A percentile compares a stretch with the other conserved stretches of the same genome.
These are phyloP conservation scores for Globisporangium megalacanthum DNA, from an alignment of 352 stramenopile species.

Conservation along the genomic window DNA sequence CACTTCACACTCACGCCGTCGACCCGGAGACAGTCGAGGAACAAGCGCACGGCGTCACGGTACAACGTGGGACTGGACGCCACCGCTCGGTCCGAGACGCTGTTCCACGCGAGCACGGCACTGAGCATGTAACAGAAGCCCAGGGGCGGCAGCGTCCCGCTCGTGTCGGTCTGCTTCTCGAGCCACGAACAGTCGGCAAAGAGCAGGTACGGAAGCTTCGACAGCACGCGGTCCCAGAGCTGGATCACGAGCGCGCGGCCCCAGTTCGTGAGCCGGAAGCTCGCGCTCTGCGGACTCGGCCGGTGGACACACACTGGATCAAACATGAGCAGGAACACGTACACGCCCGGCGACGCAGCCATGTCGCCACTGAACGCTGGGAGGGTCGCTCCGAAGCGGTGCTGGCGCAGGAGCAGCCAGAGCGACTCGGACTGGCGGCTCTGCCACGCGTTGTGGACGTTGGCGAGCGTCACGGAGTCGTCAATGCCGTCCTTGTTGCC, in stretches of 20 bases:
- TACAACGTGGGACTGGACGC: constrained; percentile 24
- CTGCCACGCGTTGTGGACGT: constrained; percentile 1
- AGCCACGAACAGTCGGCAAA: constrained; percentile 70
- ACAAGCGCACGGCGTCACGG: constrained; percentile 16
- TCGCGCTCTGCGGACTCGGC: constrained; percentile 19
- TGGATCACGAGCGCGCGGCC: constrained; percentile 29
- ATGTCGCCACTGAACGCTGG: constrained; percentile 16
- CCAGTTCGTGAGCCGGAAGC: constrained; percentile 41
- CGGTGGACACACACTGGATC: constrained; percentile 25
- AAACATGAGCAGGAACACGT: constrained; percentile 53
- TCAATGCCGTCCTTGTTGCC: not conserved
- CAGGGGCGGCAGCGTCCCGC: constrained; percentile 30
- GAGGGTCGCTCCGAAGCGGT: constrained; percentile 17
- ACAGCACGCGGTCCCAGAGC: constrained; percentile 42
- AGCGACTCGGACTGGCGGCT: constrained; percentile 23
- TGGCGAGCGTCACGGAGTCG: not conserved
- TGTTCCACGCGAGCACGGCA: constrained; percentile 42
- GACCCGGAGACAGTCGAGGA: constrained; percentile 21
- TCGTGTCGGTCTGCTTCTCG: constrained; percentile 33
- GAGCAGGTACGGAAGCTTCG: constrained; percentile 47
- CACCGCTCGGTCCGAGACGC: constrained; percentile 22
- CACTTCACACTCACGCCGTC: constrained; percentile 9
- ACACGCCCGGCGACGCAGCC: constrained; percentile 26
- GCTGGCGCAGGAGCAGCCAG: constrained; percentile 18
- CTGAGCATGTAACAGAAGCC: constrained; percentile 48